Percentiles rank a stretch among this genome's conserved stretches.
Conservation (phyloP, 2,329 filamentous ascomycete species). For the Thielaviopsis ethacetica region DNA sequence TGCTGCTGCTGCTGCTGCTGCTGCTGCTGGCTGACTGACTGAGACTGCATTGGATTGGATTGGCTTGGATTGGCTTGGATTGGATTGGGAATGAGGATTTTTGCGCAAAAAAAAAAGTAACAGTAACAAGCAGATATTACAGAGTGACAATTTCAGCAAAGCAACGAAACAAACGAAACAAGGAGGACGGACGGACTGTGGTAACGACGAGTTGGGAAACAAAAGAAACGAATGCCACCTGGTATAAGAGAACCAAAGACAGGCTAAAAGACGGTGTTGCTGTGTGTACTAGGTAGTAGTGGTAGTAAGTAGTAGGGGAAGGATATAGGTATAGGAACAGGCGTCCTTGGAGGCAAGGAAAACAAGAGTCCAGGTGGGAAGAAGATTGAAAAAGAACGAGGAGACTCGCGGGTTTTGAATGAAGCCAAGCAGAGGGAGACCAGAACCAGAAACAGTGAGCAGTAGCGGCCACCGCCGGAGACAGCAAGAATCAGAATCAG, state of each 20-base stretch:
- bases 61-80: too few relatives aligned
- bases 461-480: too few relatives aligned
- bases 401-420: background rate
- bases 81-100: too few relatives aligned
- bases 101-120: too few relatives aligned
- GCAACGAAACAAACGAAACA: background rate
- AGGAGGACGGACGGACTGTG: background rate
- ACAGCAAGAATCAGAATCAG: too few relatives aligned
- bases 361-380: background rate
- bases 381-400: background rate
- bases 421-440: background rate
- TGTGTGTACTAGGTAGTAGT: too few relatives aligned
- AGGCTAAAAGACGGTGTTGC: background rate
- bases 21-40: background rate
- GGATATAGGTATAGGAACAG: too few relatives aligned
- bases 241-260: background rate
- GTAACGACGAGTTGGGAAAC: background rate
- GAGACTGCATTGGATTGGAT: conserved; percentile 1
- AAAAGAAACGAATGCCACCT: background rate
- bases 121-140: background rate
- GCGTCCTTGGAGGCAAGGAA: too few relatives aligned
- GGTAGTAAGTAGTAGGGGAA: too few relatives aligned
- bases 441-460: background rate
- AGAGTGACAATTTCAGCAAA: background rate
- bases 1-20: too few relatives aligned